Evolutionary conservation across 768 basidiomycete species (phyloP).

Genomic region (Pleurotus pulmonarius): DNA sequence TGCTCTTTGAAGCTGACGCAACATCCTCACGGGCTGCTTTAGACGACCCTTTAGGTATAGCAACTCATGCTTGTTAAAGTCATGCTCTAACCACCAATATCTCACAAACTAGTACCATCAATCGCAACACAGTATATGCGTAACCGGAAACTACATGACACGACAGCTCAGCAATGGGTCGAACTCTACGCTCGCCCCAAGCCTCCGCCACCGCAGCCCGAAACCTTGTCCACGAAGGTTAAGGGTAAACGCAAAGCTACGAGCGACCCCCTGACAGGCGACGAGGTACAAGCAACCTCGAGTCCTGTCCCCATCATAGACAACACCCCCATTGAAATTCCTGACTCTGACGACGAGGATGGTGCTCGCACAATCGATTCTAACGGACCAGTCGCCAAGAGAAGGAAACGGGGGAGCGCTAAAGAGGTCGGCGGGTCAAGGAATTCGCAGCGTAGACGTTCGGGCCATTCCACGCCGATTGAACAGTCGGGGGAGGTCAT

Average conservation of each 20-base stretch:
- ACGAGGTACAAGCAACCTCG: slow-evolving; percentile 5
- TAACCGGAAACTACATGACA: slow-evolving; percentile 69
- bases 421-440: slow-evolving; percentile 5
- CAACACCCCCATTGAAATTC: slow-evolving; percentile 19
- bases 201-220: slow-evolving; percentile 26
- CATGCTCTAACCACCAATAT: neutral
- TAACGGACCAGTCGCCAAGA: slow-evolving; percentile 21
- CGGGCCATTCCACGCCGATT: slow-evolving; percentile 8
- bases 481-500: slow-evolving; percentile 37
- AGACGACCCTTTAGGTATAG: slow-evolving; percentile 72
- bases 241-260: slow-evolving; percentile 33
- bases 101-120: slow-evolving; percentile 46
- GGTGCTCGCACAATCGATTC: neutral
- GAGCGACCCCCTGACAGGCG: slow-evolving; percentile 9
- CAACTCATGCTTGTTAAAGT: neutral
- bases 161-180: slow-evolving; percentile 77
- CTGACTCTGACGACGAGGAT: slow-evolving; percentile 24
- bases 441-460: slow-evolving; percentile 13
- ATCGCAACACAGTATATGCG: slow-evolving; percentile 69
- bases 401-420: slow-evolving; percentile 27
- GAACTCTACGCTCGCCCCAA: slow-evolving; percentile 60
- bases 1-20: neutral
- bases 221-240: slow-evolving; percentile 18
- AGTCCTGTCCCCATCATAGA: neutral
- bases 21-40: neutral